Evolutionary conservation across 106 monocot genomes (phyloP), one percentile per base, ranked within the genome.

Genomic region (Gastrodia elata): DNA sequence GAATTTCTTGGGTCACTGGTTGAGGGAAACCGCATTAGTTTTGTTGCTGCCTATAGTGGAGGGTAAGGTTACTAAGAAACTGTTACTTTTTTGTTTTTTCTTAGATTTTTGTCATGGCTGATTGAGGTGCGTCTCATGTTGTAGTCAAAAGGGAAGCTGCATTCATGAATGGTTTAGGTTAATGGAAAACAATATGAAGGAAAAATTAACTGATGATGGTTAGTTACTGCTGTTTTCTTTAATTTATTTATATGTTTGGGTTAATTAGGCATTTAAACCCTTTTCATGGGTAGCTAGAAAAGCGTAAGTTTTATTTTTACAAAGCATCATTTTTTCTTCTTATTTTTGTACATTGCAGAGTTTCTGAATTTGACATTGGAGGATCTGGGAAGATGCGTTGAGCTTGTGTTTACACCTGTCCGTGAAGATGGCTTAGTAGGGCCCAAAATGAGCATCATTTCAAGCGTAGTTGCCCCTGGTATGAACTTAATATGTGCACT

Each of bases 401-500:
- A 96, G 81, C 86, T 90, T 79, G 68, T 87, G 65, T 96, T 84
- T 52, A 96, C 89, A 52, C 95, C 95, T 38, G 77, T 92, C 27
- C 70, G 95, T 36, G 84, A 86, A 46, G 95, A 96, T 79, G 89
- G 92, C 59, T 44, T 81, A 70, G 81, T 38, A 71, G 95, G 98
- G 35, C 18, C 78, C 64, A 78, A 87, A 40, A 85, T 73, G 49
- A 82, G 65, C 14, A 71, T 88, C 58, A 33, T 85, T 25, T 91
- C 98, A 30, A 75, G 52, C 80, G 77, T 42, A 34, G 85, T 98
- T 49, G 26, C 48, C 77, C 91, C 93, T 75, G 98, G 98, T 96
- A 76, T 55, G 58, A 68, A 16, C 46, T 71, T 52, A 38, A 24
- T 68, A 52, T 57, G n/a, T 56, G 38, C 18, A 1, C 9, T 38